Conservation (phyloP, 768 basidiomycete genomes). For the Cystofilobasidium ferigula region DNA sequence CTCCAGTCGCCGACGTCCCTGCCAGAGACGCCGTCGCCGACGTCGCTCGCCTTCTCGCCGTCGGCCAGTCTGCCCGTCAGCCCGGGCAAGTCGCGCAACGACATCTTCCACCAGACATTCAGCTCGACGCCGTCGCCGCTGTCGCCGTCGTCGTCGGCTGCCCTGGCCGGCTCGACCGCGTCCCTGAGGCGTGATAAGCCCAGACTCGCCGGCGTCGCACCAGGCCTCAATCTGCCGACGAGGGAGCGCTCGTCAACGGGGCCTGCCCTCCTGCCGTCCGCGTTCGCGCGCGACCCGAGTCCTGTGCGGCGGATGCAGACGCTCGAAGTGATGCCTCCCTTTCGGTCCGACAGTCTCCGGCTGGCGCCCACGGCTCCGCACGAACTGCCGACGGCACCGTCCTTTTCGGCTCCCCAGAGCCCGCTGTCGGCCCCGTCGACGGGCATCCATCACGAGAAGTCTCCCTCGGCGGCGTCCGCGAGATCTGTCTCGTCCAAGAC, state of each 20-base stretch:
- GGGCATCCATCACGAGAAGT: background rate
- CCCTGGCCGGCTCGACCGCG: no score
- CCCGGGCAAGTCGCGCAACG: background rate
- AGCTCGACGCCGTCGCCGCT: background rate
- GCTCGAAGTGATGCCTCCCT: background rate
- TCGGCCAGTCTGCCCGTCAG: background rate
- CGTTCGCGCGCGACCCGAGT: background rate
- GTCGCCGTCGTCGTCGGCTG: background rate
- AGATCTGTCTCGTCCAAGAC: slow-evolving; percentile 2
- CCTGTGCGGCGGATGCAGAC: background rate
- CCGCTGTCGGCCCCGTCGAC: background rate
- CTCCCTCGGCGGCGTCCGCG: background rate
- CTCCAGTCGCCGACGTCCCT: background rate
- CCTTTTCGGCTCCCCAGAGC: background rate
- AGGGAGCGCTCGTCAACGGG: background rate
- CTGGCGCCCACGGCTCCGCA: background rate
- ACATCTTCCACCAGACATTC: slow-evolving; percentile 5
- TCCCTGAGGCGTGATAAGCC: background rate
- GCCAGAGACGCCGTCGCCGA: background rate
- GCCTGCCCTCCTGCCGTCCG: background rate
- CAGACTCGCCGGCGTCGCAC: background rate
- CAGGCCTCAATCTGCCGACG: background rate
- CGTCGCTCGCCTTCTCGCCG: slow-evolving; percentile 2
- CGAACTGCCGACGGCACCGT: background rate
- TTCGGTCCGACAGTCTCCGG: background rate